These are phyloP conservation scores for Pseudocercospora macadamiae DNA, from an alignment of 2,329 filamentous ascomycete species.

Conservation along the genomic window DNA sequence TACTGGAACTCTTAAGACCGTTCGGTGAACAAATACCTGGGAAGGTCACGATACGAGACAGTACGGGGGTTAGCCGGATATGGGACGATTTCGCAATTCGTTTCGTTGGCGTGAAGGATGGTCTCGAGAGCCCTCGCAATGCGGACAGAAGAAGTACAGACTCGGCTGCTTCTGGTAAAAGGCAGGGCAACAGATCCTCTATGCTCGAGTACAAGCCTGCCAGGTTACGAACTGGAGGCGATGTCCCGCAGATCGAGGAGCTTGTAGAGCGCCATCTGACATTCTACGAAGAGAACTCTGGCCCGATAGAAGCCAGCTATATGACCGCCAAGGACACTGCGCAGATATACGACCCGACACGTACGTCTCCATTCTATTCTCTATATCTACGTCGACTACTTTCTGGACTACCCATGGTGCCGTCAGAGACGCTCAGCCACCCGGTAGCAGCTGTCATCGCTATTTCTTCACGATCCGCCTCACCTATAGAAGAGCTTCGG, in stretches of 20 bases:
- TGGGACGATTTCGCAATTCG: slow-evolving; percentile 91
- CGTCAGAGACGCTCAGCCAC: slow-evolving; percentile 92
- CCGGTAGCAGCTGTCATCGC: slow-evolving; percentile 93
- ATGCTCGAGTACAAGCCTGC: slow-evolving; percentile 42
- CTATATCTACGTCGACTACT: slow-evolving; percentile 82
- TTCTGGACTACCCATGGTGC: slow-evolving; percentile 74
- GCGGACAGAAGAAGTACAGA: slow-evolving; percentile 44
- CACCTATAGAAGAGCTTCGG: slow-evolving; percentile 84
- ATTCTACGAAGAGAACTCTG: slow-evolving; percentile 65
- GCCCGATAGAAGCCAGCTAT: slow-evolving; percentile 44
- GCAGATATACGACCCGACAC: slow-evolving; percentile 18
- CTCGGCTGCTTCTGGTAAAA: slow-evolving; percentile 31
- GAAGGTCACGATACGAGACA: slow-evolving; percentile 88
- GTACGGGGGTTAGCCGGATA: slow-evolving; percentile 76
- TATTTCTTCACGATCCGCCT: slow-evolving; percentile 83
- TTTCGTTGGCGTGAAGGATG: slow-evolving; percentile 72
- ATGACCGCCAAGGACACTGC: slow-evolving; percentile 41
- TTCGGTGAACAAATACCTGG: slow-evolving; percentile 88
- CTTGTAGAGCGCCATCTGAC: slow-evolving; percentile 78
- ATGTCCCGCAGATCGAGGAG: slow-evolving; percentile 73
- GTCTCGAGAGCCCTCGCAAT: slow-evolving; percentile 44
- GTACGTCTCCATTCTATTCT: slow-evolving; percentile 68
- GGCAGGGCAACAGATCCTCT: slow-evolving; percentile 27
- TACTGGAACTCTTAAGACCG: slow-evolving; percentile 83
- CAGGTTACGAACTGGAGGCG: slow-evolving; percentile 49